Evolutionary conservation across 768 basidiomycete species (phyloP), one percentile per base, ranked within the genome.

Genomic region (Cyclocybe cylindracea): DNA sequence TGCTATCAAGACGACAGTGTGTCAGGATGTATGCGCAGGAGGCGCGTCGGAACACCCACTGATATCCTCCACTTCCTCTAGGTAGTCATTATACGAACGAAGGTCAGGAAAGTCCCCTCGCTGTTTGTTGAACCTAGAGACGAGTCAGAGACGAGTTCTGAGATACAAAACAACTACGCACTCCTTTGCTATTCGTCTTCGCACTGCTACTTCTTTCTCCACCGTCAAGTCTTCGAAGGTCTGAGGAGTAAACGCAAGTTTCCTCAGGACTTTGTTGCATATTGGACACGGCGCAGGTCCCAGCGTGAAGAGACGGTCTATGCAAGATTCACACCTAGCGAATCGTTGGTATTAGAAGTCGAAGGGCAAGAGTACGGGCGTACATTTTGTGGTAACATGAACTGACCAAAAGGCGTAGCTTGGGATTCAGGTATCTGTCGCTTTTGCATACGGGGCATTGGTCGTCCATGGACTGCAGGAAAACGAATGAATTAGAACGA

Each of bases 311-410:
- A 98, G 69, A 7, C 95, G 85, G 69, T 98, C 97, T 62, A 99
- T 97, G 68, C 97, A 99, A 1, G 92, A 93, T 75, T 98, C 96
- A 73, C 97, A 98, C 92, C 94, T 96, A 54, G 54, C 16, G 35
- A 47, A 40, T 31, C 37, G 10, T 24, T 3, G 24, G 38, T 33
- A 18, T 49, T 38, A 49, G 48, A 16, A 47, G 16, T 9, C 32
- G 11, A 36, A 51, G 37, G 32, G 31, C 16, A 8, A 14, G 35
- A 50, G 16, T n/a, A 13, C 46, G 34, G 33, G 69, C 76, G 55
- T 58, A 94, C 97, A 98, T 96, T 80, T 97, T 97, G 72, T 99
- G 97, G 70, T 97, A 99, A 68, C 97, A 99, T 11, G 92, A 87
- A 68, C 91, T 94, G 60, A 99, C 94, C 44, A 98, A 81, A 36